Percentiles rank a stretch among this genome's conserved stretches.
Evolutionary conservation across 1,284 basidiomycete genomes (phyloP).

Genomic region (Sporisorium exsertum): DNA sequence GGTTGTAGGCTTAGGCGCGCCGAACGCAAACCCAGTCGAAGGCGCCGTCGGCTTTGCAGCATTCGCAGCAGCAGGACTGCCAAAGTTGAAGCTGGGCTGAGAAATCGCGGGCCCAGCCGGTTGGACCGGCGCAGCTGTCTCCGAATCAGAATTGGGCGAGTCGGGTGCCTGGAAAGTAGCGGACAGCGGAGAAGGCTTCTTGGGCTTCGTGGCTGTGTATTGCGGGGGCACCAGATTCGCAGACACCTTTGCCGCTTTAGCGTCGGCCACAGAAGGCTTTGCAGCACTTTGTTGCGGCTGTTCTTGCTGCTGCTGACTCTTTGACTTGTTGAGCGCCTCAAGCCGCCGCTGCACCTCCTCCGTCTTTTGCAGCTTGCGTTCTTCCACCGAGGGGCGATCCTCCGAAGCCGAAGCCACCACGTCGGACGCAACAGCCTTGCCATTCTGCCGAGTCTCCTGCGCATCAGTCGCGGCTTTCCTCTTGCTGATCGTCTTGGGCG

Average conservation of each 20-base stretch:
- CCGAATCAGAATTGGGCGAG: constrained; percentile 52
- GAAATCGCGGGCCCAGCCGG: constrained; percentile 15
- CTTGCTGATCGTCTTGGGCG: constrained; percentile 37
- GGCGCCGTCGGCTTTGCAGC: constrained; percentile 17
- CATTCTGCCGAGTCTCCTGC: constrained; percentile 7
- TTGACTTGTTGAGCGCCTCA: constrained; percentile 47
- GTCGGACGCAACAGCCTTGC: constrained; percentile 2
- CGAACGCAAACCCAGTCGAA: constrained; percentile 38
- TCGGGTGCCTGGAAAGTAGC: constrained; percentile 52
- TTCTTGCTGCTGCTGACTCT: constrained; percentile 18
- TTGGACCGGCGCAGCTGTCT: constrained; percentile 16
- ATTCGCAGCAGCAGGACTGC: constrained; percentile 9
- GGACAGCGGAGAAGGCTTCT: constrained; percentile 58
- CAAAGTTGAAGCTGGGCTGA: constrained; percentile 35
- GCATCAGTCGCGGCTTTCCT: constrained; percentile 15
- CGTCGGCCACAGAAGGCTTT: constrained; percentile 9
- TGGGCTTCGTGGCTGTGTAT: constrained; percentile 50
- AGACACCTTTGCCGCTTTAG: constrained; percentile 10
- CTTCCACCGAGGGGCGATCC: constrained; percentile 14
- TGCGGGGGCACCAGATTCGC: constrained; percentile 38
- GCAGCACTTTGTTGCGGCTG: constrained; percentile 2
- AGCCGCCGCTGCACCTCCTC: constrained; percentile 54
- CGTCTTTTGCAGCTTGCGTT: constrained; percentile 49
- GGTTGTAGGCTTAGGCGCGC: constrained; percentile 19
- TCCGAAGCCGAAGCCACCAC: background rate